Percentiles rank a stretch among this genome's conserved stretches.
phyloP scores from a whole-genome alignment of 805 yeast species.

The Candida boidinii region DNA sequence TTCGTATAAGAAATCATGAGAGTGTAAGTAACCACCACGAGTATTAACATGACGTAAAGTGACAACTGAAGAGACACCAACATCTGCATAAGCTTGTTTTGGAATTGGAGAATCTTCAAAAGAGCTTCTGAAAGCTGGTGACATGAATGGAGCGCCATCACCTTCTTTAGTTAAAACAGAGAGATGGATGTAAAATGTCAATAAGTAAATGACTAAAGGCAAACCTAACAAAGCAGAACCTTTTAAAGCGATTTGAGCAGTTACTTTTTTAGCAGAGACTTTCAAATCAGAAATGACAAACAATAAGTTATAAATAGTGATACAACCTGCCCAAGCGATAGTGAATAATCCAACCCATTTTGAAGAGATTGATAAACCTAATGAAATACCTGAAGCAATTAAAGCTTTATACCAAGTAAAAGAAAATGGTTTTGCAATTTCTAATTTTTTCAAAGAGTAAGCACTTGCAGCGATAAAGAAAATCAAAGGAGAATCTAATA shows the following conservation, averaged over 20 bases:
- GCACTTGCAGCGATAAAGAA: constrained; percentile 69
- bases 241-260: constrained; percentile 42
- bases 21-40: constrained; percentile 74
- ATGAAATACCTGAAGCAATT: constrained; percentile 54
- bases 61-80: constrained; percentile 64
- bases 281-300: constrained; percentile 63
- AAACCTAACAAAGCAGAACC: constrained; percentile 46
- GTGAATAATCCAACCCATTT: constrained; percentile 87
- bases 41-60: constrained; percentile 64
- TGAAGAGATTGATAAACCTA: constrained; percentile 66
- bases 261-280: constrained; percentile 33
- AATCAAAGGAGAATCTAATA: constrained; percentile 68
- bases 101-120: constrained; percentile 58
- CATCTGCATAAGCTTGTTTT: constrained; percentile 46
- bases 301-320: constrained; percentile 60
- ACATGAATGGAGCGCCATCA: constrained; percentile 64
- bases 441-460: constrained; percentile 59
- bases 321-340: constrained; percentile 64
- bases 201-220: constrained; percentile 47
- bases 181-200: constrained; percentile 60
- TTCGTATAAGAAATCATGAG: constrained; percentile 64
- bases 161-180: constrained; percentile 49
- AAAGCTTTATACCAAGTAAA: constrained; percentile 50
- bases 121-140: constrained; percentile 62
- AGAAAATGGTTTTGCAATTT: constrained; percentile 55